These are phyloP conservation scores for Clavaria fumosa DNA, from an alignment of 768 basidiomycete genomes.

Conservation along the genomic window DNA sequence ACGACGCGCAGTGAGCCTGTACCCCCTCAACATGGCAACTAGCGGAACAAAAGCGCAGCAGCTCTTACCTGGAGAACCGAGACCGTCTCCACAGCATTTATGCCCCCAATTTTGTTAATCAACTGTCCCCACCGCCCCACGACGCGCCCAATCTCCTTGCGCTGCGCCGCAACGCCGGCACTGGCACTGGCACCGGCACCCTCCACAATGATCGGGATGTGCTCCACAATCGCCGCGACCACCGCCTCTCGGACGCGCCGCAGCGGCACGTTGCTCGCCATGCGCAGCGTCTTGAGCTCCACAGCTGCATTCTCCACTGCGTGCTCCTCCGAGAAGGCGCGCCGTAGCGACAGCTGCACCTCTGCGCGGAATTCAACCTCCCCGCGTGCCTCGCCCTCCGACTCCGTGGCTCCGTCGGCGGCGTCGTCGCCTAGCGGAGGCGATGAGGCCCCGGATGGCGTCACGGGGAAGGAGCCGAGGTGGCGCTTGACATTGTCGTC, in stretches of 20 bases:
- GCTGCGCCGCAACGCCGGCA: slow-evolving; percentile 42
- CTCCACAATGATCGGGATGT: slow-evolving; percentile 46
- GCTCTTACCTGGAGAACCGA: slow-evolving; percentile 66
- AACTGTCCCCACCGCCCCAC: slow-evolving; percentile 71
- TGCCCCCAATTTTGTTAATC: slow-evolving; percentile 67
- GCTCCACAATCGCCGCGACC: slow-evolving; percentile 67
- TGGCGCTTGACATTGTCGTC: slow-evolving; percentile 27
- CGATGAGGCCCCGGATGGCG: slow-evolving; percentile 35
- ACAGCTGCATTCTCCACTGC: slow-evolving; percentile 86
- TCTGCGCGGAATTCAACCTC: slow-evolving; percentile 63
- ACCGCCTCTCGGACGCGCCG: slow-evolving; percentile 78
- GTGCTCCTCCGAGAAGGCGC: slow-evolving; percentile 85
- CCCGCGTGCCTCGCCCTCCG: slow-evolving; percentile 26
- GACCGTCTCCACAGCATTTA: slow-evolving; percentile 70
- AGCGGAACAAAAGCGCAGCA: slow-evolving; percentile 7
- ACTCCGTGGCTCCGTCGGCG: slow-evolving; percentile 24
- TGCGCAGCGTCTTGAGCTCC: slow-evolving; percentile 90
- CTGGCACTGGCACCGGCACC: too few relatives aligned
- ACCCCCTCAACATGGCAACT: neutral
- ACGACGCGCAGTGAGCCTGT: slow-evolving; percentile 51
- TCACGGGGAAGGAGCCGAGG: slow-evolving; percentile 20
- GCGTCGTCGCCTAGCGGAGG: slow-evolving; percentile 25
- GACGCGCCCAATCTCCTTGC: slow-evolving; percentile 46
- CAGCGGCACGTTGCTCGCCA: slow-evolving; percentile 89
- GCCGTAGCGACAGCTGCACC: slow-evolving; percentile 72